These are phyloP conservation scores for Durio zibethinus DNA, from an alignment of 345 rosid genomes.

Conservation along the genomic window DNA sequence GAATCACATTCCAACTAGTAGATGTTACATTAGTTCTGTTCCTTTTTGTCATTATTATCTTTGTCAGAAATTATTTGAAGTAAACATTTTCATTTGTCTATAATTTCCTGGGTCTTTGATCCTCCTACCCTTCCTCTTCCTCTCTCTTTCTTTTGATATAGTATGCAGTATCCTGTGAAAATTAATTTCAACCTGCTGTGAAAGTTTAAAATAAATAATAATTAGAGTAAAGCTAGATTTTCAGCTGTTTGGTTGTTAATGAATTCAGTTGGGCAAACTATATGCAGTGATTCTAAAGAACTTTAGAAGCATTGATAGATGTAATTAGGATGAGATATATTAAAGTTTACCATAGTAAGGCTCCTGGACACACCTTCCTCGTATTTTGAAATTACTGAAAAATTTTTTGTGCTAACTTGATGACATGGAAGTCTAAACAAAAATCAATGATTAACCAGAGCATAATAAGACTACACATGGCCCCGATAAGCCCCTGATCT, in stretches of 20 bases:
- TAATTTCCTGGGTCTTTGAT: background rate
- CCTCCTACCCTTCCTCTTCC: background rate
- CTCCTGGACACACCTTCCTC: background rate
- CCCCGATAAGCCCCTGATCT: background rate
- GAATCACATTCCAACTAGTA: background rate
- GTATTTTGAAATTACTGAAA: background rate
- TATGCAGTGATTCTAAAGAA: background rate
- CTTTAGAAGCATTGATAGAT: background rate
- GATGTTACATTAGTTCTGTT: background rate
- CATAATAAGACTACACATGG: background rate
- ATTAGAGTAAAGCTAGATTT: background rate
- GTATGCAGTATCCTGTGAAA: background rate
- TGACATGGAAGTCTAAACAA: background rate
- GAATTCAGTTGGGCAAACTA: background rate
- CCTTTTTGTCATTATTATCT: background rate
- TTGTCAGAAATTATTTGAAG: background rate
- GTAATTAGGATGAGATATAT: background rate
- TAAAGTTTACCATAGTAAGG: background rate
- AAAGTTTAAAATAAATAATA: background rate
- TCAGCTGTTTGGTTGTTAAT: background rate
- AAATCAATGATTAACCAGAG: background rate
- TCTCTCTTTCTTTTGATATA: background rate
- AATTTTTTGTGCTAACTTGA: background rate
- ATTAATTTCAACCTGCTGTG: background rate
- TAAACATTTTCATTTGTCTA: background rate